phyloP scores from a whole-genome alignment of 2,329 filamentous ascomycete genomes.

The Alternaria rosae region DNA sequence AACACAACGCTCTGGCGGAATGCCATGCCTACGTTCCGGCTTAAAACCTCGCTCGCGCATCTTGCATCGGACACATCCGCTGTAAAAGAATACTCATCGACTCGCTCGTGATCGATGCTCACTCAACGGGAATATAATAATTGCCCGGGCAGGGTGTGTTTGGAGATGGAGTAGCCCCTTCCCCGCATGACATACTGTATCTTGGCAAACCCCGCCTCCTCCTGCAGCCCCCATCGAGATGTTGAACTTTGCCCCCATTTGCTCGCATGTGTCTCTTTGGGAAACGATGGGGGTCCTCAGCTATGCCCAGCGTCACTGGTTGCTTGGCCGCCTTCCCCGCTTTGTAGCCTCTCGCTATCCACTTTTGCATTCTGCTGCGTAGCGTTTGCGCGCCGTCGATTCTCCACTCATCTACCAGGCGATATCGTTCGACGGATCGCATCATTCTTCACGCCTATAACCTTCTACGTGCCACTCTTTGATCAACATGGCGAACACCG shows the following conservation, averaged over 20 bases:
- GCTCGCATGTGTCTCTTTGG: background rate
- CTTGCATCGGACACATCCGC: background rate
- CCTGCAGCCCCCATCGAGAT: background rate
- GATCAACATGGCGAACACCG: background rate
- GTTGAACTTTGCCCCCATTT: background rate
- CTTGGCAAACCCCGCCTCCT: constrained; percentile 1
- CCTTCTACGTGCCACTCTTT: background rate
- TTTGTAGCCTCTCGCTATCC: background rate
- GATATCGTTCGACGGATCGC: background rate
- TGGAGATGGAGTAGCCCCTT: background rate
- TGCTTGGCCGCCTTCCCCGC: background rate
- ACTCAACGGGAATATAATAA: background rate
- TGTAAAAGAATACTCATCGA: background rate
- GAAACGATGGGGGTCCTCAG: background rate
- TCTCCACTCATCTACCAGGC: background rate
- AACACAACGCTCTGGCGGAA: background rate
- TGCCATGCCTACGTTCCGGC: background rate
- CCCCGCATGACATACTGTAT: background rate
- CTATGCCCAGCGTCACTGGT: background rate
- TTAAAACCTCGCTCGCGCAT: background rate
- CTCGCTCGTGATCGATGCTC: background rate
- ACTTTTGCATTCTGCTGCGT: background rate
- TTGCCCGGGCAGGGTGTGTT: background rate
- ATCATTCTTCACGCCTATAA: background rate
- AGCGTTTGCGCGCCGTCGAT: background rate